Conservation (phyloP, 1,284 basidiomycete species). For the Coniferiporia sulphurascens region DNA sequence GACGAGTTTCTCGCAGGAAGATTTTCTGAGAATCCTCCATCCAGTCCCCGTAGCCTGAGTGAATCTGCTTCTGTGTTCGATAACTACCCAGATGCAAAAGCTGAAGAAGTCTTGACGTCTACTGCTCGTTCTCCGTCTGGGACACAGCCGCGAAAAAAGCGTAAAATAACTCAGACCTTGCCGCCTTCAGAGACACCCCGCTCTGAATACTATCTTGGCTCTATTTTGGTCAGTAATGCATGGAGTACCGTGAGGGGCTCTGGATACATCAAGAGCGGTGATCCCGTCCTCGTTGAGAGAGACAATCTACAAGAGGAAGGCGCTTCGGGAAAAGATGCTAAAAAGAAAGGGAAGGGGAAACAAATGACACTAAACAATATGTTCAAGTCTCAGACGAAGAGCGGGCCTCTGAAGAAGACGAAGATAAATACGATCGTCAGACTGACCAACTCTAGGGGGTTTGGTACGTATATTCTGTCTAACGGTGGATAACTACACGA, state of each 20-base stretch:
- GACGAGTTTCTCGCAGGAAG: not conserved
- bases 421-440: constrained; percentile 65
- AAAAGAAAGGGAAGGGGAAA: constrained; percentile 41
- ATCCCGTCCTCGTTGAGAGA: constrained; percentile 53
- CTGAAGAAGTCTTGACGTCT: not conserved
- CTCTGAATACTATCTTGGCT: constrained; percentile 49
- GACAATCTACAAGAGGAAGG: constrained; percentile 41
- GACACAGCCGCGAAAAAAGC: constrained; percentile 6
- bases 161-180: not conserved
- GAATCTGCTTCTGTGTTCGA: constrained; percentile 3
- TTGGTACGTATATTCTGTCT: constrained; percentile 41
- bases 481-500: constrained; percentile 10
- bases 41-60: constrained; percentile 2
- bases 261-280: constrained; percentile 62
- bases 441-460: constrained; percentile 57
- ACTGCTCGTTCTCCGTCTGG: not conserved
- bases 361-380: constrained; percentile 62
- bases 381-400: constrained; percentile 52
- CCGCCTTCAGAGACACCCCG: not conserved
- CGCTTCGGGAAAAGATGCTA: constrained; percentile 29
- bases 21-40: constrained; percentile 6
- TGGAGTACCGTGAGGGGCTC: constrained; percentile 76
- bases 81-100: not conserved
- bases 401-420: constrained; percentile 39
- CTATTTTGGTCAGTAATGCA: constrained; percentile 68